phyloP scores from a whole-genome alignment of 2,329 filamentous ascomycete genomes.

The Dactylellina drechsleri region DNA sequence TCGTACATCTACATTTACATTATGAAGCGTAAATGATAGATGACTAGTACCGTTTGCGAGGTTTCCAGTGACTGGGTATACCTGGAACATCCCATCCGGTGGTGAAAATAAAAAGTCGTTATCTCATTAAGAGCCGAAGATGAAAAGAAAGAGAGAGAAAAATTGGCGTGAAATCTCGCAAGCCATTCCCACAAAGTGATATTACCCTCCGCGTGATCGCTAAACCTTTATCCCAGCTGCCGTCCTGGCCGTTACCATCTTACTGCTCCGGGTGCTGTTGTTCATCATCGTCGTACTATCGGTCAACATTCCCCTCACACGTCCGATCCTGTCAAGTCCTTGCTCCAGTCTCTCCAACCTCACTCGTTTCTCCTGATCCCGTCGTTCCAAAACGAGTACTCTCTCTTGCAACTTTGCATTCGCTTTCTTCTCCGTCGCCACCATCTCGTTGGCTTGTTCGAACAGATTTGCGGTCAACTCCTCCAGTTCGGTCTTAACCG shows the following conservation, averaged over 20 bases:
- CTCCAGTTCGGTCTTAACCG: conserved; percentile 78
- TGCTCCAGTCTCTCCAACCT: conserved; percentile 77
- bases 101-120: background rate
- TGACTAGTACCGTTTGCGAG: background rate
- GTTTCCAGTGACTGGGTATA: background rate
- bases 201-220: background rate
- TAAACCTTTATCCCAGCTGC: no score
- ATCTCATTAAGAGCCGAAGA: background rate
- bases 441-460: conserved; percentile 88
- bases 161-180: background rate
- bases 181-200: background rate
- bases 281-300: conserved; percentile 55
- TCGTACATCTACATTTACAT: no score
- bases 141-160: background rate
- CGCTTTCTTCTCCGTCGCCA: conserved; percentile 77
- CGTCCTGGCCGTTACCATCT: background rate
- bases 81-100: background rate
- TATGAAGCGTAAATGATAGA: no score
- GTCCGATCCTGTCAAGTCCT: conserved; percentile 76
- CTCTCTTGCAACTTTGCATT: conserved; percentile 77
- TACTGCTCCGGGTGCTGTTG: background rate
- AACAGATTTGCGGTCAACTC: conserved; percentile 80
- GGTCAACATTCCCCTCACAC: conserved; percentile 72
- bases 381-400: conserved; percentile 73
- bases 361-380: conserved; percentile 75